phyloP scores from a whole-genome alignment of 805 yeast genomes.

The Lipomyces anomalus region DNA sequence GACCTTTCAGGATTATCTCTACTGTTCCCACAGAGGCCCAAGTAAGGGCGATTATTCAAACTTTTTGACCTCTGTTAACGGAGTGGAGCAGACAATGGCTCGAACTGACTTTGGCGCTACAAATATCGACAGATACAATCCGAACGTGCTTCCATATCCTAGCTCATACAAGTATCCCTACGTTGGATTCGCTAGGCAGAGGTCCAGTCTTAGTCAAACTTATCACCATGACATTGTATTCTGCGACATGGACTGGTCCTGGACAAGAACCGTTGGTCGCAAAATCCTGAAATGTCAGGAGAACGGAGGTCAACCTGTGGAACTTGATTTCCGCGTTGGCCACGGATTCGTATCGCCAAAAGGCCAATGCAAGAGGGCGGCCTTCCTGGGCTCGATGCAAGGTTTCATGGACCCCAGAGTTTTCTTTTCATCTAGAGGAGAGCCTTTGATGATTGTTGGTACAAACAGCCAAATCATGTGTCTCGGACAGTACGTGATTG shows the following conservation, averaged over 20 bases:
- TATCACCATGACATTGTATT: conserved; percentile 16
- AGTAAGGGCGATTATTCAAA: no score
- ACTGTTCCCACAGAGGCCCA: no score
- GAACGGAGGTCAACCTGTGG: no score
- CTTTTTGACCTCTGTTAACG: no score
- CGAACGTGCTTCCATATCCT: conserved; percentile 17
- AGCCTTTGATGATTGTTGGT: conserved; percentile 14
- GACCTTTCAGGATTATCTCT: no score
- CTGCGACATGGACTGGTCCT: conserved; percentile 14
- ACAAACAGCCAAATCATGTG: conserved; percentile 5
- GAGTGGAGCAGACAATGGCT: no score
- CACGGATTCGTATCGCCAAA: no score
- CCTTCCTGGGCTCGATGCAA: conserved; percentile 7
- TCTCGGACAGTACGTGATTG: conserved; percentile 11
- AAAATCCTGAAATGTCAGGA: conserved; percentile 8
- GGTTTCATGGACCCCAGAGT: conserved; percentile 9
- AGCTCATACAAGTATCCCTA: no score
- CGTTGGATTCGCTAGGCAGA: conserved; percentile 8
- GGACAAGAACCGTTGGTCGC: conserved; percentile 8
- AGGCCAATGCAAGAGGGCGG: conserved; percentile 3
- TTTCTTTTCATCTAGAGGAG: conserved; percentile 12
- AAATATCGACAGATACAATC: no score
- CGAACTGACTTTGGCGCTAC: no score
- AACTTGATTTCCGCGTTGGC: no score
- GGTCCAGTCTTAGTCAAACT: neutral